A percentile compares a stretch with the other conserved stretches of the same genome.
Evolutionary conservation across 2,329 filamentous ascomycete species (phyloP).

Genomic region (Xylaria sp.): DNA sequence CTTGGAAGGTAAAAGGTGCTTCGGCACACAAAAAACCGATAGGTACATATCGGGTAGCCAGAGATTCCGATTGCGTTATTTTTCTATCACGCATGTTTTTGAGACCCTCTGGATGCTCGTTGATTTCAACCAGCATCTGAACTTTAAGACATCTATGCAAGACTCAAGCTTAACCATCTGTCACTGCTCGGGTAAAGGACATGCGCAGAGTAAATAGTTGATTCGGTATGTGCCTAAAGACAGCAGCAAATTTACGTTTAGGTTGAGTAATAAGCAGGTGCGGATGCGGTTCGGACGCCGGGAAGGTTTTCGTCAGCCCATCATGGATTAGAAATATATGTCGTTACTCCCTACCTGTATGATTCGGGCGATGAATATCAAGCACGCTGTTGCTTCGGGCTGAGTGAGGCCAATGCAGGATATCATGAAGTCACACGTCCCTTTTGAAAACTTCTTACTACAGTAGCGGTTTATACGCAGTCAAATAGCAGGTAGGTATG

Average conservation of each 20-base stretch:
- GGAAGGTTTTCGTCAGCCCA: neutral
- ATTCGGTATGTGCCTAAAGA: neutral
- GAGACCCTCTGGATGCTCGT: neutral
- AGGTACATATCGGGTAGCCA: neutral
- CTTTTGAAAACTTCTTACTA: neutral
- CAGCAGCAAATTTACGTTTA: neutral
- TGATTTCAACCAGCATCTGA: neutral
- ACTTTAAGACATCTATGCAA: neutral
- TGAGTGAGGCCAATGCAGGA: conserved; percentile 1
- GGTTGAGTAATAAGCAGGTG: neutral
- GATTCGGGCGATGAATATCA: too few species aligned
- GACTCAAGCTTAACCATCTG: neutral
- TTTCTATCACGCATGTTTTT: too few species aligned
- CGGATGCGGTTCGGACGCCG: neutral
- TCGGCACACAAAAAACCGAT: too few species aligned
- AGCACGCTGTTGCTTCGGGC: neutral
- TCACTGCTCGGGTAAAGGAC: neutral
- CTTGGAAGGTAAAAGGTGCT: neutral
- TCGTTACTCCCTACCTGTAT: neutral
- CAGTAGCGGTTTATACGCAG: too few species aligned
- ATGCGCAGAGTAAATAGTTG: neutral
- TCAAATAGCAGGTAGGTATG: too few species aligned
- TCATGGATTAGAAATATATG: neutral
- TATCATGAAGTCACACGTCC: neutral
- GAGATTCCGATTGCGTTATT: too few species aligned